Conservation (phyloP, 2,329 filamentous ascomycete species). For the Microcyclospora tardicrescens region DNA sequence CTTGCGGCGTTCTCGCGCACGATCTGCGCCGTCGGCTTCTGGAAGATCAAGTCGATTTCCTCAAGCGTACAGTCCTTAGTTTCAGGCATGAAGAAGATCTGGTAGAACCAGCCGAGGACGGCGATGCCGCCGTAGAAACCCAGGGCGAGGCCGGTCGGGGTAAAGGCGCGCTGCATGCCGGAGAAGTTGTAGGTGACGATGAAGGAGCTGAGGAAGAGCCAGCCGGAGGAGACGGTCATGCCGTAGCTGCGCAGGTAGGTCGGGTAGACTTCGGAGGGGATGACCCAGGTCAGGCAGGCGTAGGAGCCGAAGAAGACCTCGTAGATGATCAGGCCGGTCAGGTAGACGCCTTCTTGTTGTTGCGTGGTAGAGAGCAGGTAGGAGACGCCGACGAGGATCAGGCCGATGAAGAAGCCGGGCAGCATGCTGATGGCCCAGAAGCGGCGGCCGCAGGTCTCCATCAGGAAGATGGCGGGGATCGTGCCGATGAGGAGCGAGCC, state of each 20-base stretch:
- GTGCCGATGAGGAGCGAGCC: conserved; percentile 49
- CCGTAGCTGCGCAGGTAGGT: conserved; percentile 61
- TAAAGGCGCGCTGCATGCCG: conserved; percentile 56
- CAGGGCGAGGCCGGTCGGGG: conserved; percentile 49
- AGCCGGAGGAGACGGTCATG: conserved; percentile 57
- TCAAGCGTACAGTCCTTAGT: conserved; percentile 57
- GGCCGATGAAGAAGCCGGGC: conserved; percentile 57
- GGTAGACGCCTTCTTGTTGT: conserved; percentile 42
- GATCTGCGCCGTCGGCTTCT: conserved; percentile 48
- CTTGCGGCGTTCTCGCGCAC: conserved; percentile 46
- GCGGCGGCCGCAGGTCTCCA: conserved; percentile 59
- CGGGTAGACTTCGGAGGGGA: conserved; percentile 55
- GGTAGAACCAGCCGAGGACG: conserved; percentile 56
- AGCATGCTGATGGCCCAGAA: conserved; percentile 65
- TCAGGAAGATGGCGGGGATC: conserved; percentile 38
- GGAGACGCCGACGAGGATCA: conserved; percentile 51
- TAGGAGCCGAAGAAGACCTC: conserved; percentile 51
- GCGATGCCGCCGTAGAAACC: conserved; percentile 67
- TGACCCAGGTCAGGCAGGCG: conserved; percentile 13
- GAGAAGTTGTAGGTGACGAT: conserved; percentile 66
- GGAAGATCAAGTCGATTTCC: conserved; percentile 58
- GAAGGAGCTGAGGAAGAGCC: conserved; percentile 58
- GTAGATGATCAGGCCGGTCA: conserved; percentile 55
- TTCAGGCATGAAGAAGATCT: conserved; percentile 56
- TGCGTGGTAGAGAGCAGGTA: conserved; percentile 42